Conservation (phyloP, 2,329 filamentous ascomycete genomes). For the Triangularia setosa region DNA sequence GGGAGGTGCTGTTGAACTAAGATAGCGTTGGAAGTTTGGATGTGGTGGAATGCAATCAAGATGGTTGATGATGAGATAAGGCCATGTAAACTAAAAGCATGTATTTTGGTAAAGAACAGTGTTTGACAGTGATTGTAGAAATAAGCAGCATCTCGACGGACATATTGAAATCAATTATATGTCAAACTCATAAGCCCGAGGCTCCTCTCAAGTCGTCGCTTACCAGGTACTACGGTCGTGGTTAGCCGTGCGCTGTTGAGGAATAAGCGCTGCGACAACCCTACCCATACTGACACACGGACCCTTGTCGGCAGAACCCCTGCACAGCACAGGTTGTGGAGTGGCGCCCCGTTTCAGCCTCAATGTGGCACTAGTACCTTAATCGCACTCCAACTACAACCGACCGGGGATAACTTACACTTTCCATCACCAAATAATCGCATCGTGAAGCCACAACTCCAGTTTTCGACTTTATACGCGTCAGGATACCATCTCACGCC, state of each 20-base stretch:
- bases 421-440: background rate
- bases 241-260: background rate
- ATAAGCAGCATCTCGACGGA: background rate
- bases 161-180: background rate
- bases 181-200: too few relatives aligned
- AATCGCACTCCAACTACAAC: background rate
- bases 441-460: background rate
- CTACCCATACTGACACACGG: background rate
- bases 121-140: too few relatives aligned
- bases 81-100: background rate
- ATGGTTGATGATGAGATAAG: background rate
- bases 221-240: background rate
- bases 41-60: background rate
- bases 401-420: background rate
- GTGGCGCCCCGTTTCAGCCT: background rate
- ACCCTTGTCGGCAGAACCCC: background rate
- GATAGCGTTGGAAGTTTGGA: background rate
- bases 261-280: background rate
- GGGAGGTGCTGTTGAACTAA: constrained; percentile 56
- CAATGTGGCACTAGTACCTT: background rate
- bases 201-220: too few relatives aligned
- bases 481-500: background rate
- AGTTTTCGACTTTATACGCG: background rate
- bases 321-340: background rate
- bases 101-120: background rate